Conservation (phyloP, 2,329 filamentous ascomycete genomes). For the Colletotrichum destructivum region DNA sequence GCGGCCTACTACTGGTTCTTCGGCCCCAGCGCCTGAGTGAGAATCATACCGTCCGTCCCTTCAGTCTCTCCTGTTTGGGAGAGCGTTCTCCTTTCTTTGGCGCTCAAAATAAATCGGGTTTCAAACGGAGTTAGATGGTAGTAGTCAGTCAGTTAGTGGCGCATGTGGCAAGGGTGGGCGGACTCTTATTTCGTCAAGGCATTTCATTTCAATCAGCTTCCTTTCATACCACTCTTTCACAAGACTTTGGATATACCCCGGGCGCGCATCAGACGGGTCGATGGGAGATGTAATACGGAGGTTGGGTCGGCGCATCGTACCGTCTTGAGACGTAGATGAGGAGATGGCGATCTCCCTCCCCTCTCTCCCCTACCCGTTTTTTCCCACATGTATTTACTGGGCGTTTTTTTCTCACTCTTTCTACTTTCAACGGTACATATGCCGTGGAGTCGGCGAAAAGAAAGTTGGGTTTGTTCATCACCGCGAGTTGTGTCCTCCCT, state of each 20-base stretch:
- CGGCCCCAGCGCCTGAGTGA: conserved; percentile 47
- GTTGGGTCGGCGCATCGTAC: neutral
- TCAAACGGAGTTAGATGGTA: neutral
- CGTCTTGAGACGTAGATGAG: neutral
- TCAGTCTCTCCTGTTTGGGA: neutral
- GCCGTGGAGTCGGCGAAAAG: neutral
- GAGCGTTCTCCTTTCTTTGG: neutral
- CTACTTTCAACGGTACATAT: neutral
- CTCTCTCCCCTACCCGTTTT: neutral
- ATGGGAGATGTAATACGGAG: conserved; percentile 1
- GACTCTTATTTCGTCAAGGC: neutral
- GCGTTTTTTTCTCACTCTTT: neutral
- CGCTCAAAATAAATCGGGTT: conserved; percentile 14
- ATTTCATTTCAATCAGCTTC: neutral
- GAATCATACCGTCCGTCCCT: too few relatives aligned
- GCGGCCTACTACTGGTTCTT: conserved; percentile 73
- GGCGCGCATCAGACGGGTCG: conserved; percentile 9
- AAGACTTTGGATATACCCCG: conserved; percentile 38
- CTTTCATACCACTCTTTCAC: conserved; percentile 9
- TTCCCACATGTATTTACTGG: conserved; percentile 17
- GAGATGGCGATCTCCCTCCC: neutral
- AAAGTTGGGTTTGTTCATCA: too few relatives aligned
- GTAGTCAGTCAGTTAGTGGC: neutral
- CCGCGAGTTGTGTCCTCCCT: too few relatives aligned
- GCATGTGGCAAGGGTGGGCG: neutral